Conservation (phyloP, 192 early-diverging fungal genomes). For the Pilaira anomala region DNA sequence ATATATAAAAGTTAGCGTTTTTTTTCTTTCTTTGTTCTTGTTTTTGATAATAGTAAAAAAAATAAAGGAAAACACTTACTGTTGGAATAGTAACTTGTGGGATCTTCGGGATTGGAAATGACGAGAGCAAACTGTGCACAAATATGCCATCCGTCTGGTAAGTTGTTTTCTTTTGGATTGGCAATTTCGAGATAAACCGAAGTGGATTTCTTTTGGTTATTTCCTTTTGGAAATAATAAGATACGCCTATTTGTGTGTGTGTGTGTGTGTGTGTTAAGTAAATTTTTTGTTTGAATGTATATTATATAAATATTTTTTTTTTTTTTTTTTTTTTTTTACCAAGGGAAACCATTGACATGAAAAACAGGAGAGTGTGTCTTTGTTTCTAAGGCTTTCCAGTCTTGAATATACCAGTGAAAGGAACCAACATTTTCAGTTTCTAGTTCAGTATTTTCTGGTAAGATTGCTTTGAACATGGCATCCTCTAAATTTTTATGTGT, state of each 20-base stretch:
- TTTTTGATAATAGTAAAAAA: neutral
- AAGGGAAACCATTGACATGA: constrained; percentile 24
- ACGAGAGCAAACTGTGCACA: constrained; percentile 82
- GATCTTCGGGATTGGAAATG: constrained; percentile 73
- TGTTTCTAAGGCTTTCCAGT: constrained; percentile 24
- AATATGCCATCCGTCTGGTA: constrained; percentile 65
- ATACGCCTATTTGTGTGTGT: too few relatives aligned
- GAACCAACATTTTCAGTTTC: constrained; percentile 11
- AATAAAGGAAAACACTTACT: constrained; percentile 34
- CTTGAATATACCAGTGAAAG: constrained; percentile 30
- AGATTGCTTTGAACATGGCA: constrained; percentile 16
- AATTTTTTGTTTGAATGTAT: neutral
- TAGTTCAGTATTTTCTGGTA: constrained; percentile 23
- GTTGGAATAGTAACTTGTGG: constrained; percentile 49
- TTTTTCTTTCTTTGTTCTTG: too few relatives aligned
- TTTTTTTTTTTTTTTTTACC: constrained; percentile 55
- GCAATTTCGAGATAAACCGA: constrained; percentile 88
- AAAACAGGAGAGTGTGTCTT: constrained; percentile 26
- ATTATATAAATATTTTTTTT: neutral
- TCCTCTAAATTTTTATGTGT: too few relatives aligned
- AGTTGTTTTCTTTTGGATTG: constrained; percentile 53
- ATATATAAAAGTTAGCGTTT: neutral
- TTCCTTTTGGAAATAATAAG: constrained; percentile 89
- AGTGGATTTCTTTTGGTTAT: constrained; percentile 61
- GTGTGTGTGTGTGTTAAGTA: too few relatives aligned